Percentiles rank a stretch among this genome's conserved stretches.
phyloP scores from a whole-genome alignment of 2,329 filamentous ascomycete species.

The Sporothrix inflata region DNA sequence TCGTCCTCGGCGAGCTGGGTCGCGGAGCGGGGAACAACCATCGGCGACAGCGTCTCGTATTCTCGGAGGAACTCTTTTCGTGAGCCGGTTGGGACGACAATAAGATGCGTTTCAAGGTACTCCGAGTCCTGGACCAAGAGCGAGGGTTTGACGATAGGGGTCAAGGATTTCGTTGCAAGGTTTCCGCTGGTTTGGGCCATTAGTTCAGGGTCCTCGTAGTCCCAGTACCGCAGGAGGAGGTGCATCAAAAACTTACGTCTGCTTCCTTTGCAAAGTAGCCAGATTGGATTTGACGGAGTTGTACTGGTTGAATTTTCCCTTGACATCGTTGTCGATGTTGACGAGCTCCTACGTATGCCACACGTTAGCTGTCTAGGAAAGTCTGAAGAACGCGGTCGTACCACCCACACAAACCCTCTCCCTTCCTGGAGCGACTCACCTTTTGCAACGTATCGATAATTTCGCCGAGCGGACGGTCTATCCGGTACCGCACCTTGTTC shows the following conservation, averaged over 20 bases:
- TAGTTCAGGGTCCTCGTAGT: neutral
- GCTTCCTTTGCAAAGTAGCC: constrained; percentile 78
- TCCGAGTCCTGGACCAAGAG: constrained; percentile 87
- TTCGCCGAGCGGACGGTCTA: constrained; percentile 86
- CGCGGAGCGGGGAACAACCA: constrained; percentile 92
- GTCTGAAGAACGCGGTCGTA: neutral
- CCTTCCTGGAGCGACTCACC: constrained; percentile 50
- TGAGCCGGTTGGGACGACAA: constrained; percentile 79
- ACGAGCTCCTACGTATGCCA: constrained; percentile 69
- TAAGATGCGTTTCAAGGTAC: constrained; percentile 92
- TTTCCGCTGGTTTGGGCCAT: constrained; percentile 69
- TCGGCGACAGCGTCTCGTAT: constrained; percentile 86
- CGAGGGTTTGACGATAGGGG: constrained; percentile 81
- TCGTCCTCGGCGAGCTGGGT: constrained; percentile 79
- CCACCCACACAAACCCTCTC: neutral
- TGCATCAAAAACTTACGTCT: constrained; percentile 65
- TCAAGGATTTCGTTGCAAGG: constrained; percentile 88
- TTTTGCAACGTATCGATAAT: constrained; percentile 87
- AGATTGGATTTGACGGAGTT: constrained; percentile 87
- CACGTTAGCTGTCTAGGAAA: neutral
- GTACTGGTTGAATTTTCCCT: constrained; percentile 92
- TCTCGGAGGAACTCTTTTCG: constrained; percentile 86
- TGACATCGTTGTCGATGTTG: constrained; percentile 94
- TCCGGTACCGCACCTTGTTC: constrained; percentile 97
- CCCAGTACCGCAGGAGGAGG: too few species aligned